Conservation (phyloP, 495 filamentous ascomycete genomes). For the Apiosordaria backusii region DNA sequence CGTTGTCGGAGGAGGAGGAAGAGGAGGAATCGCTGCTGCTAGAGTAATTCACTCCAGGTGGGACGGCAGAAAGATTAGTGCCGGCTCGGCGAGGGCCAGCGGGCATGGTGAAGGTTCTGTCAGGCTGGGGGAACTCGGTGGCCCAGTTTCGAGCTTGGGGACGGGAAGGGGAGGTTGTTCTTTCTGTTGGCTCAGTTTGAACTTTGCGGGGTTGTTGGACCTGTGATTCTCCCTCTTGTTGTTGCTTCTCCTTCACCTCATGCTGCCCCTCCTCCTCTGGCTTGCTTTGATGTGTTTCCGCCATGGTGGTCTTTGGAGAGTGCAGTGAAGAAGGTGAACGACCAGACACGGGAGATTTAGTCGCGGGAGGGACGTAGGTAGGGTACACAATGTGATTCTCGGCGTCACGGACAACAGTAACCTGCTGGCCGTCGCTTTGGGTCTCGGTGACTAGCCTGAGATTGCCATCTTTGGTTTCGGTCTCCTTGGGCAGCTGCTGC, state of each 20-base stretch:
- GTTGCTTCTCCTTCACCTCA: neutral
- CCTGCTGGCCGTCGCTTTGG: constrained; percentile 20
- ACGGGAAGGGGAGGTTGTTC: neutral
- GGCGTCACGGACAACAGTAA: constrained; percentile 31
- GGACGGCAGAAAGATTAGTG: neutral
- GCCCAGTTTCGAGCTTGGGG: neutral
- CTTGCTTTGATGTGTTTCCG: neutral
- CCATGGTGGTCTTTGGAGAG: neutral
- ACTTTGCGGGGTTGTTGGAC: constrained; percentile 10
- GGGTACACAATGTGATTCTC: constrained; percentile 37
- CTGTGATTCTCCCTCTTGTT: neutral
- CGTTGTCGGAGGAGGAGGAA: constrained; percentile 28
- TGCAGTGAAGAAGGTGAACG: neutral
- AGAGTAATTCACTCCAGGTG: neutral
- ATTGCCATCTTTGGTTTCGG: constrained; percentile 4
- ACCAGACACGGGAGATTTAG: constrained; percentile 25
- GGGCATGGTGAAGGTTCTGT: neutral
- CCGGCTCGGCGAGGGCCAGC: neutral
- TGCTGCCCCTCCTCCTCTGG: neutral
- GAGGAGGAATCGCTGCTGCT: constrained; percentile 14
- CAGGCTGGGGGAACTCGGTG: constrained; percentile 1
- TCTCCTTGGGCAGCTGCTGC: neutral
- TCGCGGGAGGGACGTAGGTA: constrained; percentile 35
- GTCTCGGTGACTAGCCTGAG: constrained; percentile 23
- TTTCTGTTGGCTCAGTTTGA: constrained; percentile 6